Conservation (phyloP, 1,139 yeast genomes). For the Geotrichum carabidarum region DNA sequence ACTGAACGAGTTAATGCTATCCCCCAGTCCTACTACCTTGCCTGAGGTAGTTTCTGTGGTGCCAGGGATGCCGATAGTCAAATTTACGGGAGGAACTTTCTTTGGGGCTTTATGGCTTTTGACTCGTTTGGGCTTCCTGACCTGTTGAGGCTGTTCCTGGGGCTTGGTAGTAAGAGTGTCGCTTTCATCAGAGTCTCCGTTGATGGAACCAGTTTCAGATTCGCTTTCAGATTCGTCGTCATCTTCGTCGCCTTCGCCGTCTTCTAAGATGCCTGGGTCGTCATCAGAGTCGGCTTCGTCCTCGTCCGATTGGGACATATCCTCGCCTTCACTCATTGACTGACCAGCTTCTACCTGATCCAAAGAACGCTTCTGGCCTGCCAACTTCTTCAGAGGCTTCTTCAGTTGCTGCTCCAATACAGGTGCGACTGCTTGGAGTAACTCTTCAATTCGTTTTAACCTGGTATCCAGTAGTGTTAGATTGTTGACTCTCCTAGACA, state of each 20-base stretch:
- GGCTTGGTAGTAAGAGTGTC: not conserved
- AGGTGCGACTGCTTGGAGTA: slow-evolving; percentile 30
- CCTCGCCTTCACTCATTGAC: not conserved
- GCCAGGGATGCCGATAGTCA: not conserved
- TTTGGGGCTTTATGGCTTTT: not conserved
- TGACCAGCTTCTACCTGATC: not conserved
- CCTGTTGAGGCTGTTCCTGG: not conserved
- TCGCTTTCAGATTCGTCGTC: slow-evolving; percentile 5
- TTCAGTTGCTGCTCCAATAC: not conserved
- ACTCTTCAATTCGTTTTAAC: slow-evolving; percentile 34
- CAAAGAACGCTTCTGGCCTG: not conserved
- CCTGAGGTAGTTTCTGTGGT: not conserved
- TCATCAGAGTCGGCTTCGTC: slow-evolving; percentile 2
- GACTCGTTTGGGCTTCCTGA: not conserved
- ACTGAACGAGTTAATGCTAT: not conserved
- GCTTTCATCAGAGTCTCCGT: not conserved
- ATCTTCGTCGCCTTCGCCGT: slow-evolving; percentile 5
- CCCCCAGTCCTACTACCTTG: not conserved
- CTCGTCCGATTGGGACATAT: slow-evolving; percentile 2
- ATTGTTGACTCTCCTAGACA: slow-evolving; percentile 9
- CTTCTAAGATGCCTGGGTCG: slow-evolving; percentile 12
- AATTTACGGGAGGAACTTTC: not conserved
- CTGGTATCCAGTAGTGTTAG: slow-evolving; percentile 15
- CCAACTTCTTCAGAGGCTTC: not conserved
- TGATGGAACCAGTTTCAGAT: not conserved